Base-by-base conservation (phyloP, 2,329 filamentous ascomycete species). In the Fusarium subglutinans region DNA sequence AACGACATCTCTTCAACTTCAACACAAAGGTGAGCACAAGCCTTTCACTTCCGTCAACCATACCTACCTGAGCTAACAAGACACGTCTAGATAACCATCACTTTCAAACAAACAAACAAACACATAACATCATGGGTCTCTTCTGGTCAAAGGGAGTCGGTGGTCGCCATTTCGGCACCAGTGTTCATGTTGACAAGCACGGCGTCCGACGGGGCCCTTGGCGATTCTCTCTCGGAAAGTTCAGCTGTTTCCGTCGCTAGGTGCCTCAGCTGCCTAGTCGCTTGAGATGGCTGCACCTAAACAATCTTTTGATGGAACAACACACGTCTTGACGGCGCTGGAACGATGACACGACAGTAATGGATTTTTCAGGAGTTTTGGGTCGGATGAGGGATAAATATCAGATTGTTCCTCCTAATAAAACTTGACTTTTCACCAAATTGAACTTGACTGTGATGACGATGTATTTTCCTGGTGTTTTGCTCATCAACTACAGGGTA, bases 181-280 rank as follows among this genome's bases (percentile, higher is more conserved):
- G 81, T 76, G 80, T 89, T 60, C 81, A 82, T 40, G 85, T 84
- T 26, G 82, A 85, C 77, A 82, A 82, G 17, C 80, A 86, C 70
- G 87, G 87, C 51, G 79, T 88, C 13, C 85, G 82, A 56, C 83
- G 85, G 17, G 87, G 87, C 5, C 86, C 86, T 7, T 88, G 86
- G 85, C 82, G 87, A 48, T 85, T 88, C 77, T 85, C 84, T 56
- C 80, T 87, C 47, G 85, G 86, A 69, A 83, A 81, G 50, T 87
- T 87, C 78, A 86, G 83, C 82, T 89, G 87, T 81, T 89, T 89
- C 83, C 85, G 81, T 63, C 74, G 69, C 51, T 80, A 30, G 47
- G 58, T 13, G 44, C n/a, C 26, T 45, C 4, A 20, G 12, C 8
- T 37, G 18, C 35, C 6, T 40, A 8, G 41, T 22, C 8, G 37